Conservation (phyloP, 495 filamentous ascomycete species). For the Trichoderma reesei region DNA sequence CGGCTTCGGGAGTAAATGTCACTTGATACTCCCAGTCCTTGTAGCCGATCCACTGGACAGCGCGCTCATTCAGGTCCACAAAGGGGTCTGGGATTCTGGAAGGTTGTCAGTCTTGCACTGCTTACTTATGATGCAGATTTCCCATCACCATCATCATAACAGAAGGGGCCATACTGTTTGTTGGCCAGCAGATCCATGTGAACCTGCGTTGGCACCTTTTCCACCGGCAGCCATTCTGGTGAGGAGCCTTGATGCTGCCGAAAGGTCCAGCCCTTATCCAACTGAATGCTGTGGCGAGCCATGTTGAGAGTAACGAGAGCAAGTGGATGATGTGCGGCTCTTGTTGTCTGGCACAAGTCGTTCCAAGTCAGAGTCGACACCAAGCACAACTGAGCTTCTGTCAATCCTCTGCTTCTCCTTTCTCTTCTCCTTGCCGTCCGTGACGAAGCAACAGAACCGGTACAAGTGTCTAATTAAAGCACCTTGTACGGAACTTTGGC, state of each 20-base stretch:
- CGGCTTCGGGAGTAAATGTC: background rate
- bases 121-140: background rate
- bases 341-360: background rate
- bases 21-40: conserved; percentile 45
- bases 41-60: conserved; percentile 59
- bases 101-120: background rate
- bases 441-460: background rate
- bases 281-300: conserved; percentile 8
- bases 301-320: background rate
- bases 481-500: background rate
- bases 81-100: conserved; percentile 46
- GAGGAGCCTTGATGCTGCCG: conserved; percentile 27
- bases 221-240: conserved; percentile 39
- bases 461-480: background rate
- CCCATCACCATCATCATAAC: background rate
- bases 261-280: conserved; percentile 43
- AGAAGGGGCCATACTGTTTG: conserved; percentile 18
- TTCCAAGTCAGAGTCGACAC: background rate
- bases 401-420: background rate
- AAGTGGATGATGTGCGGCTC: background rate
- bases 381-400: background rate
- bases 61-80: conserved; percentile 51
- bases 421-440: background rate
- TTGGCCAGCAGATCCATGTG: conserved; percentile 54
- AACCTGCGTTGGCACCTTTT: conserved; percentile 49